Evolutionary conservation across 2,329 filamentous ascomycete species (phyloP).

Genomic region (Claviceps digitariae): DNA sequence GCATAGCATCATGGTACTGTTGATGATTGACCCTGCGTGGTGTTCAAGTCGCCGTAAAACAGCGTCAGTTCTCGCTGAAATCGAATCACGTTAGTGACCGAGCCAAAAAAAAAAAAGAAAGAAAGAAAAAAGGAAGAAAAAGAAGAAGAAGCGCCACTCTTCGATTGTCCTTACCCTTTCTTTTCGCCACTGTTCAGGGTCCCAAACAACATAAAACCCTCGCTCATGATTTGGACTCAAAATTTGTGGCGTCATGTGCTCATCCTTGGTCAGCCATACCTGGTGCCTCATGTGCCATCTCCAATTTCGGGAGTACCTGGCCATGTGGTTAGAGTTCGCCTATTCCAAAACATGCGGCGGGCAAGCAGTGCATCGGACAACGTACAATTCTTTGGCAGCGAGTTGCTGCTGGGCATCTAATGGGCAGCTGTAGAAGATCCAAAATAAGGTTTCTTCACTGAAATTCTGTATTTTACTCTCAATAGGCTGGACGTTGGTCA

Average conservation of each 20-base stretch:
- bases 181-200: slow-evolving; percentile 47
- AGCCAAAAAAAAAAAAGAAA: background rate
- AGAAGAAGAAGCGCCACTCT: slow-evolving; percentile 6
- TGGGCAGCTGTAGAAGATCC: slow-evolving; percentile 56
- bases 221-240: slow-evolving; percentile 46
- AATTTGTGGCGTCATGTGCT: slow-evolving; percentile 48
- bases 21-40: slow-evolving; percentile 23
- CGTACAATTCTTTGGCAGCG: slow-evolving; percentile 50
- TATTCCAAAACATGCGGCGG: background rate
- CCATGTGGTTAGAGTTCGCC: background rate
- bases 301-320: slow-evolving; percentile 50
- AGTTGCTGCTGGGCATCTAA: slow-evolving; percentile 49
- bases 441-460: slow-evolving; percentile 56
- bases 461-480: slow-evolving; percentile 53
- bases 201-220: slow-evolving; percentile 55
- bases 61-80: slow-evolving; percentile 47
- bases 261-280: slow-evolving; percentile 55
- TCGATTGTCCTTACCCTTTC: slow-evolving; percentile 48
- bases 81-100: slow-evolving; percentile 3
- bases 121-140: background rate
- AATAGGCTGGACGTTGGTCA: slow-evolving; percentile 51
- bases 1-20: slow-evolving; percentile 14
- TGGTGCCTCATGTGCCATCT: slow-evolving; percentile 55
- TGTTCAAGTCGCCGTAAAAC: slow-evolving; percentile 49
- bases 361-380: background rate